Percentiles rank a stretch among this genome's conserved stretches.
phyloP scores from a whole-genome alignment of 202 grass and related monocot species.

The Alloteropsis angusta region DNA sequence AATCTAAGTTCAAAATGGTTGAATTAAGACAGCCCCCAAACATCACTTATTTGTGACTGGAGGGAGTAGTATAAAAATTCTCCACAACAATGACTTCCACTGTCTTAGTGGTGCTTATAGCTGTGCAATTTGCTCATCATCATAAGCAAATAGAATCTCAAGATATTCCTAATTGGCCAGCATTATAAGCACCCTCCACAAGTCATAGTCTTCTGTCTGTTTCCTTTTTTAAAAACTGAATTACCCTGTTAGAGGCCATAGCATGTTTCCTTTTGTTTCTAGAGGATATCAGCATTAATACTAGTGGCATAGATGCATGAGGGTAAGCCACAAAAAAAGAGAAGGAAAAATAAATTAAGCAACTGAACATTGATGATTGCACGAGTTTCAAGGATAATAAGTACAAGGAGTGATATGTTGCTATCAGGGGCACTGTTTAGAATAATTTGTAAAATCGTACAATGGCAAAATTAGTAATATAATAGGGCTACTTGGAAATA shows the following conservation, averaged over 20 bases:
- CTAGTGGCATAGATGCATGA: neutral
- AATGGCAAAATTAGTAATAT: neutral
- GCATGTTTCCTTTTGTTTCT: neutral
- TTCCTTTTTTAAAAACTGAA: neutral
- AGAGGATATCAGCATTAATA: neutral
- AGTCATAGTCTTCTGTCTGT: neutral
- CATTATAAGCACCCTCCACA: neutral
- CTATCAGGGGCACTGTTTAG: neutral
- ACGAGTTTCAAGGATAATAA: neutral
- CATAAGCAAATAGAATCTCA: neutral
- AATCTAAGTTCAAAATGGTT: neutral
- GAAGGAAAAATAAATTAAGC: neutral
- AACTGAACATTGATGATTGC: neutral
- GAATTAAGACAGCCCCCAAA: neutral
- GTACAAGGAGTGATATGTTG: neutral
- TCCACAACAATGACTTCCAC: neutral
- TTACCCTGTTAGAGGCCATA: neutral
- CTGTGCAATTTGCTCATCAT: neutral
- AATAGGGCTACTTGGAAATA: no score
- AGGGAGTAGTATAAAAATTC: neutral
- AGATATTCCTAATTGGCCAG: neutral
- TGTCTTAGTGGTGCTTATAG: neutral
- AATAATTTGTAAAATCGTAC: neutral
- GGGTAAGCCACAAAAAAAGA: neutral
- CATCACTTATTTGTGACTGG: no score